A percentile compares a stretch with the other conserved stretches of the same genome.
phyloP scores from a whole-genome alignment of 2,329 filamentous ascomycete species.

The Claviceps africana region DNA sequence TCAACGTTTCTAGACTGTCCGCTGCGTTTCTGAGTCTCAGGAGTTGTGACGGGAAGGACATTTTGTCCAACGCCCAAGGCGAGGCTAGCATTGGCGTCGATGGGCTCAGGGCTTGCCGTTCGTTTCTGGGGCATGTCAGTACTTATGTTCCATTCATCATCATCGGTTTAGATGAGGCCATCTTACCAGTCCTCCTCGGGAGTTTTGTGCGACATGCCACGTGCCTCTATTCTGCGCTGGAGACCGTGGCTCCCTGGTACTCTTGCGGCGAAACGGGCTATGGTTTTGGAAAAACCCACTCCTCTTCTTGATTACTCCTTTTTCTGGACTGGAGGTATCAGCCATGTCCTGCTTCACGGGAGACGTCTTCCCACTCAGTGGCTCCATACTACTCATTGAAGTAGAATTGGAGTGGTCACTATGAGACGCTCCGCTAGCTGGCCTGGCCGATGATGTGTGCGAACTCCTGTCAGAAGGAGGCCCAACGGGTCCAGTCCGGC shows the following conservation, averaged over 20 bases:
- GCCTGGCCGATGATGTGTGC: slow-evolving; percentile 47
- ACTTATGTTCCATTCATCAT: neutral
- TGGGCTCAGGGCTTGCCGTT: slow-evolving; percentile 61
- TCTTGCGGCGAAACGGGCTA: slow-evolving; percentile 86
- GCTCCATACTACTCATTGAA: slow-evolving; percentile 77
- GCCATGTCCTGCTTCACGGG: slow-evolving; percentile 51
- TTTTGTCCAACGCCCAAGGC: slow-evolving; percentile 93
- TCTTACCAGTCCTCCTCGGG: slow-evolving; percentile 7
- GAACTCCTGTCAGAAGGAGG: slow-evolving; percentile 41
- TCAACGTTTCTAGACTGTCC: slow-evolving; percentile 20
- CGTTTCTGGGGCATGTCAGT: slow-evolving; percentile 22
- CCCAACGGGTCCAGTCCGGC: slow-evolving; percentile 56
- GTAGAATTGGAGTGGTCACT: slow-evolving; percentile 86
- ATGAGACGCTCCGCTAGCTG: slow-evolving; percentile 73
- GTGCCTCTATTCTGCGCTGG: slow-evolving; percentile 38
- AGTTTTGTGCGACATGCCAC: slow-evolving; percentile 33
- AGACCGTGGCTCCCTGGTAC: slow-evolving; percentile 53
- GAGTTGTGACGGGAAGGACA: slow-evolving; percentile 80
- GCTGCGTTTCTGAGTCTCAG: slow-evolving; percentile 40
- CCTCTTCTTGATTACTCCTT: slow-evolving; percentile 52
- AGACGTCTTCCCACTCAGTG: slow-evolving; percentile 57
- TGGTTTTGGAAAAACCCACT: slow-evolving; percentile 90
- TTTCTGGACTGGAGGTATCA: slow-evolving; percentile 42
- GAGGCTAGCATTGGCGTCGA: slow-evolving; percentile 82
- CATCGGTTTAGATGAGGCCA: neutral